Conservation (phyloP, 2,329 filamentous ascomycete species). For the Sporothrix pallida region DNA sequence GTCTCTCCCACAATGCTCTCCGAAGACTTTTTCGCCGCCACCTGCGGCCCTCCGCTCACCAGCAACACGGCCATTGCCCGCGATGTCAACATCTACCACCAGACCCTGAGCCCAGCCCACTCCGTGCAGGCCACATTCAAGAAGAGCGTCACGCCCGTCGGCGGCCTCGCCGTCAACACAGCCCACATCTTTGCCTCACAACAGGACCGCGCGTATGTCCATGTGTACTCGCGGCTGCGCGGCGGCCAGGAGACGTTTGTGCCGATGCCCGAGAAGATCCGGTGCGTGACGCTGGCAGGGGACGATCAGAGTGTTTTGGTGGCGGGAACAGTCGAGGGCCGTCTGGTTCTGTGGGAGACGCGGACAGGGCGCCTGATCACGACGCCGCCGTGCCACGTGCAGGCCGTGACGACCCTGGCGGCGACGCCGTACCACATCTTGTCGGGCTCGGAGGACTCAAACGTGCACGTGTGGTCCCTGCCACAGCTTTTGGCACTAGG, state of each 20-base stretch:
- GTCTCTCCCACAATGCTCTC: conserved; percentile 56
- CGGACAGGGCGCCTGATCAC: conserved; percentile 77
- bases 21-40: conserved; percentile 65
- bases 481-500: conserved; percentile 68
- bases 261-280: conserved; percentile 85
- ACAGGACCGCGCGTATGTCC: conserved; percentile 86
- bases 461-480: conserved; percentile 90
- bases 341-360: conserved; percentile 89
- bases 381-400: conserved; percentile 78
- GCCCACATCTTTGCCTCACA: conserved; percentile 92
- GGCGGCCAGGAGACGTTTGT: conserved; percentile 88
- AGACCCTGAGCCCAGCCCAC: conserved; percentile 78
- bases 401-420: conserved; percentile 77
- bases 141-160: conserved; percentile 82
- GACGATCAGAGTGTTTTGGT: conserved; percentile 65
- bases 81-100: conserved; percentile 86
- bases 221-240: conserved; percentile 85
- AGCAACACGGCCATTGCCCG: conserved; percentile 63
- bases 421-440: conserved; percentile 75
- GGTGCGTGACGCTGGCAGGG: conserved; percentile 73
- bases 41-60: conserved; percentile 62
- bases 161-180: conserved; percentile 78
- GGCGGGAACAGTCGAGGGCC: conserved; percentile 82
- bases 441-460: conserved; percentile 83
- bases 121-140: conserved; percentile 82